A percentile compares a stretch with the other conserved stretches of the same genome.
These are phyloP conservation scores for Neodidymelliopsis sp. DNA, from an alignment of 2,329 filamentous ascomycete genomes.

Conservation along the genomic window DNA sequence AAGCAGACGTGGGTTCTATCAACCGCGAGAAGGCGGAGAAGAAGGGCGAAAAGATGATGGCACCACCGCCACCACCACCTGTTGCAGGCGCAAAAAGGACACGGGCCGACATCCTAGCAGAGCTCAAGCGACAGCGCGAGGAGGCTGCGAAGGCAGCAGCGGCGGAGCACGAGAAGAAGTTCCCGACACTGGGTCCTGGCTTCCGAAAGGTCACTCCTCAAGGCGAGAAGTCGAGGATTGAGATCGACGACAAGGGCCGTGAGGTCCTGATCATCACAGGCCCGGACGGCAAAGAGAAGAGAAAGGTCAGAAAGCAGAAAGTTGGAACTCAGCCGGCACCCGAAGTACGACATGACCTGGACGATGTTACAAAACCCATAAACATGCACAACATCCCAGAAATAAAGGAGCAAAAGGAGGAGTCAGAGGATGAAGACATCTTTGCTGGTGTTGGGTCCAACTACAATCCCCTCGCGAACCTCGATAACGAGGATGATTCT, in stretches of 20 bases:
- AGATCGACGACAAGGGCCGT: slow-evolving; percentile 62
- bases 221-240: slow-evolving; percentile 62
- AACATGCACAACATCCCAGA: slow-evolving; percentile 48
- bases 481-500: slow-evolving; percentile 58
- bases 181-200: slow-evolving; percentile 60
- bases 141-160: slow-evolving; percentile 54
- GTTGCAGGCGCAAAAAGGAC: slow-evolving; percentile 60
- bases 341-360: slow-evolving; percentile 53
- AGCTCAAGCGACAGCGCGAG: slow-evolving; percentile 63
- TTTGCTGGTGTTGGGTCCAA: slow-evolving; percentile 67
- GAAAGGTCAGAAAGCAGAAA: slow-evolving; percentile 64
- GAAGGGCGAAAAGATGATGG: slow-evolving; percentile 59
- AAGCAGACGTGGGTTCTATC: slow-evolving; percentile 74
- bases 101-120: slow-evolving; percentile 65
- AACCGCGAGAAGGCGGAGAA: slow-evolving; percentile 65
- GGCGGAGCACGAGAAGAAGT: slow-evolving; percentile 48
- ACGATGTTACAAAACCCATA: slow-evolving; percentile 56
- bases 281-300: slow-evolving; percentile 67
- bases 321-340: slow-evolving; percentile 40
- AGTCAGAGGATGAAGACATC: slow-evolving; percentile 65
- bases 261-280: slow-evolving; percentile 68
- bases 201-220: slow-evolving; percentile 62
- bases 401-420: slow-evolving; percentile 44
- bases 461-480: slow-evolving; percentile 66
- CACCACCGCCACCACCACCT: slow-evolving; percentile 48